Evolutionary conservation across 148 eudicot species (phyloP).

Genomic region (Rhododendron henanense): DNA sequence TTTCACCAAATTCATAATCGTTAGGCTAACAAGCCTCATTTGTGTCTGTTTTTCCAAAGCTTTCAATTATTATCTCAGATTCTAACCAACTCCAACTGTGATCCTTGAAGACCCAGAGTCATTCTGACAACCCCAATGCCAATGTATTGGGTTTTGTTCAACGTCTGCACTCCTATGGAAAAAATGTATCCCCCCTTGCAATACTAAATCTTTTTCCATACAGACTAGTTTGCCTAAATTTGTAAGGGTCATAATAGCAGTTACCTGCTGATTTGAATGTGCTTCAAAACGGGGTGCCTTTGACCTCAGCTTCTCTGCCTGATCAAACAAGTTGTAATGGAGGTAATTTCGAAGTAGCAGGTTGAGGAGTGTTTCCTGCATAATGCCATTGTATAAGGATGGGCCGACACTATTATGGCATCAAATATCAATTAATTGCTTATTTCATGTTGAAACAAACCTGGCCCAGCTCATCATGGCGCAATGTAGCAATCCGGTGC

Average conservation of each 20-base stretch:
- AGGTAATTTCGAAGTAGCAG: slow-evolving; percentile 90
- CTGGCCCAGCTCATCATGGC: slow-evolving; percentile 99
- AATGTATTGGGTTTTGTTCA: background rate
- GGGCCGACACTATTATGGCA: background rate
- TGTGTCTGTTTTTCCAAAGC: background rate
- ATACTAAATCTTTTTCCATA: background rate
- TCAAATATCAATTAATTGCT: background rate
- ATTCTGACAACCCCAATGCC: slow-evolving; percentile 2
- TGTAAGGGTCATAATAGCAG: background rate
- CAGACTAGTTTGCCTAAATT: background rate
- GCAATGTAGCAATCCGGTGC: slow-evolving; percentile 87
- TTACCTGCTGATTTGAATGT: slow-evolving; percentile 96
- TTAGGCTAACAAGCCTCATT: background rate
- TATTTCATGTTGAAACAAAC: slow-evolving; percentile 32
- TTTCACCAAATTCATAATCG: background rate
- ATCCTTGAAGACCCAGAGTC: background rate
- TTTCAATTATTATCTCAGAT: background rate
- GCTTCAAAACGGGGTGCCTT: slow-evolving; percentile 99
- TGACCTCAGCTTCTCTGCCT: slow-evolving; percentile 94
- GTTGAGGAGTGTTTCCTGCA: slow-evolving; percentile 95
- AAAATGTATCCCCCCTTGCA: background rate
- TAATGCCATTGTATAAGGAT: background rate
- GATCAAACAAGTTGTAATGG: slow-evolving; percentile 91
- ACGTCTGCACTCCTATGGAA: background rate
- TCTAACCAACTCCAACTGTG: background rate